Evolutionary conservation across 768 basidiomycete species (phyloP), one percentile per base, ranked within the genome.

Genomic region (Xerocomellus chrysenteron): DNA sequence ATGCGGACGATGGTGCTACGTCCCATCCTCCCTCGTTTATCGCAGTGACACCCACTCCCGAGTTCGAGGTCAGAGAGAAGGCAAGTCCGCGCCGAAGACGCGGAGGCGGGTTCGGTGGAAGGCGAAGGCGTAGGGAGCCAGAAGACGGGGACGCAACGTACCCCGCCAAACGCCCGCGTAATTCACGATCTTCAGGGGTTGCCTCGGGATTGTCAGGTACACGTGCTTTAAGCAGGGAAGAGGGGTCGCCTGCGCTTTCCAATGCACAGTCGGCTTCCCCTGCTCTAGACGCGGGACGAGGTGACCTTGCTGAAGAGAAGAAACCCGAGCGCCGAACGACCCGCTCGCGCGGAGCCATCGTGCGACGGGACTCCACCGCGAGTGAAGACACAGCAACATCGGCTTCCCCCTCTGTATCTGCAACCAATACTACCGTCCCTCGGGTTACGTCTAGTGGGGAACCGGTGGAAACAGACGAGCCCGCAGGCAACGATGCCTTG

Each of bases 101-200:
- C 7, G 71, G 69, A 30, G 77, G 77, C 11, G 75, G 74, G 0
- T 59, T 54, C 2, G 76, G 76, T 3, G 77, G 77, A 28, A 76
- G 83, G 66, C 75, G 87, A 52, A 85, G 80, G 65, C 76, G 86
- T 21, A 84, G 75, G 64, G 85, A 86, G 33, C 69, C 65, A 8
- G 86, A 87, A 43, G 85, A 86, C 45, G 81, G 80, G 13, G 85
- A 88, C 59, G 78, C 81, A 2, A 80, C 82, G n/a, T 88, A 87
- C 64, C 86, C 87, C n/a, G 83, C 86, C 12, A 88, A 87, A 71
- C 79, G 85, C 26, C 76, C 83, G 19, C 80, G 86, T 28, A 74
- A 78, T 52, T 78, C 83, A 7, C 73, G 86, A 57, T 77, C 65
- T 14, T 69, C 69, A 42, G 62, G 69, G 54, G 30, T 62, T 65